phyloP scores from a whole-genome alignment of 441 rosid species.

The Lepidium campestre region DNA sequence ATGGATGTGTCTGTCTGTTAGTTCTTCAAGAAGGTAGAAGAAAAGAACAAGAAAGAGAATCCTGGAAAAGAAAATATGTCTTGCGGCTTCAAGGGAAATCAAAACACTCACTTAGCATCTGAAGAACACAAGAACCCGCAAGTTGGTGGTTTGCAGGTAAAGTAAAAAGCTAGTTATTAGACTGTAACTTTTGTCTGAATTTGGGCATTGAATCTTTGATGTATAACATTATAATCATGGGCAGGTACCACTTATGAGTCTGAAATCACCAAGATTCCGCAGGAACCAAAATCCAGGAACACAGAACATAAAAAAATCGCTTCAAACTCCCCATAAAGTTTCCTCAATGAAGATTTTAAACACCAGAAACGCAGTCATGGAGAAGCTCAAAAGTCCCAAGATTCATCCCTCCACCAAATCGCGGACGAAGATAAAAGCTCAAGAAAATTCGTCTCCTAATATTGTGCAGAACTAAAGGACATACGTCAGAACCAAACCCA shows the following conservation, averaged over 20 bases:
- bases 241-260: slow-evolving; percentile 10
- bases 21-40: slow-evolving; percentile 70
- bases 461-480: not conserved
- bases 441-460: slow-evolving; percentile 21
- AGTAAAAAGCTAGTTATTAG: not conserved
- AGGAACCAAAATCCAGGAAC: slow-evolving; percentile 13
- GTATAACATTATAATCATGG: not conserved
- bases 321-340: slow-evolving; percentile 6
- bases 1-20: slow-evolving; percentile 30
- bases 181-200: not conserved
- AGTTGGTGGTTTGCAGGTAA: slow-evolving; percentile 11
- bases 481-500: not conserved
- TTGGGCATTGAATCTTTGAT: not conserved
- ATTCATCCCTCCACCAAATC: slow-evolving; percentile 11
- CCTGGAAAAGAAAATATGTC: slow-evolving; percentile 31
- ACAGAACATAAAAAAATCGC: not conserved
- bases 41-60: slow-evolving; percentile 39
- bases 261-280: slow-evolving; percentile 19
- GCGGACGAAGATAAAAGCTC: slow-evolving; percentile 2
- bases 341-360: not conserved
- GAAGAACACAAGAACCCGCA: slow-evolving; percentile 5
- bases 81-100: slow-evolving; percentile 11
- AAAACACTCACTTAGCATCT: not conserved
- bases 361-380: not conserved
- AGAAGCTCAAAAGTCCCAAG: slow-evolving; percentile 21